These are phyloP conservation scores for Boletus insuetus DNA, from an alignment of 768 basidiomycete species.

Conservation along the genomic window DNA sequence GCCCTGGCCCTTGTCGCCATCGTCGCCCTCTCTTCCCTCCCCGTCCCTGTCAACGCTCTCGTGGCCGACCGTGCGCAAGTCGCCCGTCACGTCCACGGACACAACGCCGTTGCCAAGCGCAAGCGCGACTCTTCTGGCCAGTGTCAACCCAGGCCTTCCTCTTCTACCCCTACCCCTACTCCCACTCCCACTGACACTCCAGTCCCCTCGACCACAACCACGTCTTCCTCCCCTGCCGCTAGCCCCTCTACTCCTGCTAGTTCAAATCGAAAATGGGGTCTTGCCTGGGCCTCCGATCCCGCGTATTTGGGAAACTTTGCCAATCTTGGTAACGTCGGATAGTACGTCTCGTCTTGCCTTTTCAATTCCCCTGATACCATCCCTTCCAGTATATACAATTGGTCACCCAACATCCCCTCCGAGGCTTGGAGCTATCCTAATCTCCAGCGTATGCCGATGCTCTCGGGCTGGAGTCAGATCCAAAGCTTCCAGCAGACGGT, in stretches of 20 bases:
- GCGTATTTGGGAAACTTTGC: conserved; percentile 47
- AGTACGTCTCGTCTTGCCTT: conserved; percentile 33
- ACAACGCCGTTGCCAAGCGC: conserved; percentile 48
- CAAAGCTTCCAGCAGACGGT: conserved; percentile 44
- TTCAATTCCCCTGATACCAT: not conserved
- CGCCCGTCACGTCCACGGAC: conserved; percentile 46
- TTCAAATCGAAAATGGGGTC: conserved; percentile 49
- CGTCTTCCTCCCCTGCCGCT: not conserved
- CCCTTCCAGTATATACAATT: conserved; percentile 54
- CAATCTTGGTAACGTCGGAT: conserved; percentile 32
- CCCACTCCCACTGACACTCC: not conserved
- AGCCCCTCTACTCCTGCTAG: not conserved
- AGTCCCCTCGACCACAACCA: conserved; percentile 10
- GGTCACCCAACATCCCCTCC: conserved; percentile 32
- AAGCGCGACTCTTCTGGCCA: conserved; percentile 46
- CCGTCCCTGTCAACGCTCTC: conserved; percentile 52
- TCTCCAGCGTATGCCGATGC: conserved; percentile 45
- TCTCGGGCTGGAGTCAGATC: conserved; percentile 60
- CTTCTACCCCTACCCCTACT: conserved; percentile 7
- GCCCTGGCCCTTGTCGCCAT: conserved; percentile 58
- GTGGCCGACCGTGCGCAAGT: conserved; percentile 37
- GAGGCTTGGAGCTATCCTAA: not conserved
- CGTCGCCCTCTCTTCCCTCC: conserved; percentile 47
- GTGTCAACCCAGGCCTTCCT: conserved; percentile 54
- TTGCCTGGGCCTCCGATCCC: conserved; percentile 43